A percentile compares a stretch with the other conserved stretches of the same genome.
Evolutionary conservation across 495 filamentous ascomycete genomes (phyloP).

Genomic region (Neurospora sp.): DNA sequence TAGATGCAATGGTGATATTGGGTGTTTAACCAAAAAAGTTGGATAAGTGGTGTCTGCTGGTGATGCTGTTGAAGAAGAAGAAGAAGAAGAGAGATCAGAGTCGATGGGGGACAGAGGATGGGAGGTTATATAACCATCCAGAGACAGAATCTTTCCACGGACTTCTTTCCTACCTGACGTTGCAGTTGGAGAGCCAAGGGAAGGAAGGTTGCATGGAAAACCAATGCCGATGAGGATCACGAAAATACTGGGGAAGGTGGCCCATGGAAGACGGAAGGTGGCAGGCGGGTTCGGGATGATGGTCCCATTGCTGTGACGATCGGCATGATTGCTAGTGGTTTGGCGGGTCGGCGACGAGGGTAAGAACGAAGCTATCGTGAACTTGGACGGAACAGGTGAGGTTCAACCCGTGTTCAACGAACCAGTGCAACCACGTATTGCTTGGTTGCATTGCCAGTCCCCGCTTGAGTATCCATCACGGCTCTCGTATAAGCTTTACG

Average conservation of each 20-base stretch:
- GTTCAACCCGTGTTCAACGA: not conserved
- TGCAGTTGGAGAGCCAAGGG: not conserved
- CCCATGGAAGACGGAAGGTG: not conserved
- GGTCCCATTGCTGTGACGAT: not conserved
- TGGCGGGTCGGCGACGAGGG: not conserved
- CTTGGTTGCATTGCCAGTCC: not conserved
- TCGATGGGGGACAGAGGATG: not conserved
- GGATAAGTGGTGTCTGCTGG: constrained; percentile 1
- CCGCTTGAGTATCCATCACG: not conserved
- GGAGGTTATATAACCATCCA: not conserved
- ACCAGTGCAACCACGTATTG: not conserved
- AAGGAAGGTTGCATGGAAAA: not conserved
- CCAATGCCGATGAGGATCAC: not conserved
- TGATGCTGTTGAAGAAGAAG: not conserved
- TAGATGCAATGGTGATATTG: constrained; percentile 2
- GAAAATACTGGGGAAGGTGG: not conserved
- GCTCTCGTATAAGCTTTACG: constrained; percentile 1
- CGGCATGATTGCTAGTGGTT: not conserved
- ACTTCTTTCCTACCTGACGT: not conserved
- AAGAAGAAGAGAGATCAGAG: not conserved
- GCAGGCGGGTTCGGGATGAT: not conserved
- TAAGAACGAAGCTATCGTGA: not conserved
- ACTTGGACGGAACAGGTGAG: not conserved
- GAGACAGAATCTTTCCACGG: not conserved
- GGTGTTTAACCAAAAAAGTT: not conserved